Evolutionary conservation across 2,329 filamentous ascomycete species (phyloP), one percentile per base, ranked within the genome.

Genomic region (Beauveria brongniartii): DNA sequence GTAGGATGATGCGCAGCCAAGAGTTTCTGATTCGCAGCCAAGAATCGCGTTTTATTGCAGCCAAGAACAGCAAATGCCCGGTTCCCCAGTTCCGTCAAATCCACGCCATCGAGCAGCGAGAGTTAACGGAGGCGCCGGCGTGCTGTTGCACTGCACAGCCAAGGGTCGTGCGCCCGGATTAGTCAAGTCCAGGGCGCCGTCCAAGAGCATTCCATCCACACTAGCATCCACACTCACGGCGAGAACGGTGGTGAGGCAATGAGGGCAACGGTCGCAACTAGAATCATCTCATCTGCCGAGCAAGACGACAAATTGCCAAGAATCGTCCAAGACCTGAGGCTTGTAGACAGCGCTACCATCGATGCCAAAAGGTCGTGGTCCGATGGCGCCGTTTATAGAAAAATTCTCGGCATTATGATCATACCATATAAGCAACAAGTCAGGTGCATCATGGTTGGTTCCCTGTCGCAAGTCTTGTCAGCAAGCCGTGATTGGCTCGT

Each of bases 161-260:
- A 22, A 43, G 44, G 55, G 20, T 40, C 43, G 28, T 37, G 34
- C 14, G 44, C 55, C 34, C 46, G 51, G 34, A 43, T 34, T 41
- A 46, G 34, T 12, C 34, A 58, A 30, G 20, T 22, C 22, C 24
- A 22, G 12, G 55, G 28, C 14, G n/a, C 55, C 34, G 34, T 58
- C 20, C 55, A 30, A 58, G 14, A n/a, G 14, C 26, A 34, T 34
- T 37, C 12, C 52, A 55, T 44, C 55, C 55, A 50, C 55, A 28
- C 16, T 20, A 18, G 46, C 55, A 58, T 58, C 55, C 55, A 58
- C 55, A 58, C 34, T 22, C 55, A 24, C 55, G 55, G 55, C 51
- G 55, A 58, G 55, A 18, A 34, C 55, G 55, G 55, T 58, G 55
- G 46, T 58, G 46, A 58, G 18, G 22, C 34, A 37, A 37, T 37